Evolutionary conservation across 495 filamentous ascomycete species (phyloP), one percentile per base, ranked within the genome.

Genomic region (Podospora tetraspora): DNA sequence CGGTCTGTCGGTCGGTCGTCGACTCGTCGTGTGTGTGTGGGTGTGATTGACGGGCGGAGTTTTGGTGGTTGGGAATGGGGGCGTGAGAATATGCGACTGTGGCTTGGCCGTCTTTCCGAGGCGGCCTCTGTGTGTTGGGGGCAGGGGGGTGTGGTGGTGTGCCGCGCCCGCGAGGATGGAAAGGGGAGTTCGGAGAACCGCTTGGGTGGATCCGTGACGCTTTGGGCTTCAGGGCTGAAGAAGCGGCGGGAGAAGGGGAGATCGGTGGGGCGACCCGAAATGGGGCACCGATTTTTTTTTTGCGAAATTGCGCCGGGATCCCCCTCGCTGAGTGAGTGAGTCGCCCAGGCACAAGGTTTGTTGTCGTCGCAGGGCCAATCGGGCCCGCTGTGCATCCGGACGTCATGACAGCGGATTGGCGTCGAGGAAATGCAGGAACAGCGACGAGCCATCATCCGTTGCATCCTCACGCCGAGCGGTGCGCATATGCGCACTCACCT

Each of bases 331-430:
- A 60, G 23, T 66, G 65, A 5, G 29, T 66, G 58, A 56, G 57
- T 58, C 57, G 23, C 43, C 43, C 65, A 30, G 60, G 65, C 65
- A 66, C 57, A 60, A 61, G 61, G 29, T 21, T 59, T 66, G 65
- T 66, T 60, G 57, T 60, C 13, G 58, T 22, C 32, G 29, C 73
- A 69, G 71, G 27, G 27, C 73, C 71, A 74, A 74, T 74, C 70
- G 72, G 72, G 62, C 22, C 25, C 59, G 13, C 58, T 61, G 23
- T 27, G 27, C 27, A 27, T 27, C 27, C 29, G 30, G 58, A 59
- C 43, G 43, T 52, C 43, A 58, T 58, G 67, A 65, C 56, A 34
- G 37, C 56, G 64, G 70, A 62, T 68, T 69, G 64, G 57, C 29
- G 59, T 63, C 29, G 61, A 59, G 57, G 66, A 27, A 27, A 60